phyloP scores from a whole-genome alignment of 305 asterid genomes.

The Fraxinus latifolia region DNA sequence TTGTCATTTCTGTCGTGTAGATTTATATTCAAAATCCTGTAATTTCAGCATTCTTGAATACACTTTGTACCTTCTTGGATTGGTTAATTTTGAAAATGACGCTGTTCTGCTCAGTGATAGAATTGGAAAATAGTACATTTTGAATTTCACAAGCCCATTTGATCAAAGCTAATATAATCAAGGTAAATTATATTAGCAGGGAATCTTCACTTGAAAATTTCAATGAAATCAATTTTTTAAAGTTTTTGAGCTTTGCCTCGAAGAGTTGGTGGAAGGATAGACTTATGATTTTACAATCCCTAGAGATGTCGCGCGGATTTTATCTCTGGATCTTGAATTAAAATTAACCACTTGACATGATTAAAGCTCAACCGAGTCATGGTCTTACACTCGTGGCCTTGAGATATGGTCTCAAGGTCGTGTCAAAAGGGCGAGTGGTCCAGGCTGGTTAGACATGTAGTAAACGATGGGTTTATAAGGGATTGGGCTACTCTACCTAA shows the following conservation, averaged over 20 bases:
- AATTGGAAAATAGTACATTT: not conserved
- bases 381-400: not conserved
- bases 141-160: not conserved
- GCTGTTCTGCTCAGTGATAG: not conserved
- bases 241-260: not conserved
- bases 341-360: not conserved
- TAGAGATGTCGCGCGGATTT: not conserved
- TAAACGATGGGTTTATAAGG: not conserved
- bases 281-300: not conserved
- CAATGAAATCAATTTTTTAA: not conserved
- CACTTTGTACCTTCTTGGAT: not conserved
- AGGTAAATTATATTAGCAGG: not conserved
- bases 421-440: not conserved
- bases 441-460: not conserved
- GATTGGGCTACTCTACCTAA: not conserved
- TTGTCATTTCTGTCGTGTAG: slow-evolving; percentile 15
- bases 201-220: not conserved
- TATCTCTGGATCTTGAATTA: not conserved
- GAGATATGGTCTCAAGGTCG: not conserved
- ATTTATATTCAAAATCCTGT: slow-evolving; percentile 19
- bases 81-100: not conserved
- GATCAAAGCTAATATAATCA: not conserved
- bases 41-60: not conserved
- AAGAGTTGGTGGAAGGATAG: not conserved
- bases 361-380: not conserved